Evolutionary conservation across 1,139 yeast genomes (phyloP).

Genomic region (Dujonia santamariae): DNA sequence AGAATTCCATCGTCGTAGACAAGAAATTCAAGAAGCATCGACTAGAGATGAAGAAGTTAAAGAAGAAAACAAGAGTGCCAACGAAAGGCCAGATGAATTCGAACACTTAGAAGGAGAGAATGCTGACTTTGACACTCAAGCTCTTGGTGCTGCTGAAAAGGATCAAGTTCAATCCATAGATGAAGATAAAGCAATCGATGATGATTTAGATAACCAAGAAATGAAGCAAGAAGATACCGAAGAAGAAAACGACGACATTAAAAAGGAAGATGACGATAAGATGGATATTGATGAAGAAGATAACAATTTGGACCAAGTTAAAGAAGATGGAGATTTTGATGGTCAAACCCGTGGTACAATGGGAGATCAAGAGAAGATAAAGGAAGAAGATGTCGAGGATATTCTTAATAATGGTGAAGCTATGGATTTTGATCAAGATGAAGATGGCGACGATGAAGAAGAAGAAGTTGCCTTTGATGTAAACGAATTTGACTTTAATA

Average conservation of each 20-base stretch:
- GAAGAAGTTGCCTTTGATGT: conserved; percentile 14
- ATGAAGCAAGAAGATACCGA: conserved; percentile 13
- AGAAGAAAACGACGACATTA: conserved; percentile 17
- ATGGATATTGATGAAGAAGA: conserved; percentile 15
- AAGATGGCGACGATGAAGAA: conserved; percentile 21
- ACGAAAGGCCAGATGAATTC: conserved; percentile 79
- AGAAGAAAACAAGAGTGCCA: conserved; percentile 48
- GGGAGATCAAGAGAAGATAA: conserved; percentile 42
- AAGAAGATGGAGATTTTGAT: conserved; percentile 44
- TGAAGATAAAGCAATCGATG: conserved; percentile 86
- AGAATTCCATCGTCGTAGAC: conserved; percentile 87
- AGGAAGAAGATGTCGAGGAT: conserved; percentile 21
- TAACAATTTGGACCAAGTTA: conserved; percentile 16
- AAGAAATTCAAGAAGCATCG: conserved; percentile 73
- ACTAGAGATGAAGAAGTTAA: conserved; percentile 40
- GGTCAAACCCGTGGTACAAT: conserved; percentile 54
- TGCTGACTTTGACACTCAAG: conserved; percentile 78
- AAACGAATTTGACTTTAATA: conserved; percentile 25
- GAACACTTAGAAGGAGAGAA: conserved; percentile 88
- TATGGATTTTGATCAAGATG: conserved; percentile 26
- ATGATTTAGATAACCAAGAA: conserved; percentile 23
- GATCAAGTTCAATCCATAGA: conserved; percentile 78
- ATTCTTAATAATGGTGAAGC: conserved; percentile 10
- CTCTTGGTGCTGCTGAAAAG: conserved; percentile 83
- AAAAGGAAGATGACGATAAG: conserved; percentile 21